A percentile compares a stretch with the other conserved stretches of the same genome.
Conservation (phyloP, 805 yeast species). For the Candida peoriensis region DNA sequence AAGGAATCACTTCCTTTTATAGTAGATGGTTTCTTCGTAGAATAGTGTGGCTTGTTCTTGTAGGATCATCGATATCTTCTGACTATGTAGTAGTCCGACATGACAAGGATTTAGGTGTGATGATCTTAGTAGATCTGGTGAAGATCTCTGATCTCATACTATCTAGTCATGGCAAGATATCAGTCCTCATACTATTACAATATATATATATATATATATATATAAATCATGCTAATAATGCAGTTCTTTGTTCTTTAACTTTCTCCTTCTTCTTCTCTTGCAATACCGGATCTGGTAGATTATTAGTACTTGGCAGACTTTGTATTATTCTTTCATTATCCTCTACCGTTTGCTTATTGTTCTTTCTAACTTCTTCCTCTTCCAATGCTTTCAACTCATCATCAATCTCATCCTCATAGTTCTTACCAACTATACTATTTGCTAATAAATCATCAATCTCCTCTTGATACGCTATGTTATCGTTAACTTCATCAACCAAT, state of each 20-base stretch:
- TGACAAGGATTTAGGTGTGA: no score
- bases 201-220: not conserved
- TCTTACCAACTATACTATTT: conserved; percentile 28
- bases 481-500: conserved; percentile 79
- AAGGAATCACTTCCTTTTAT: no score
- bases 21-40: no score
- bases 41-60: no score
- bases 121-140: no score
- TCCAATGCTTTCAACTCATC: conserved; percentile 88
- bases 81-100: no score
- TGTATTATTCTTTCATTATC: not conserved
- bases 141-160: no score
- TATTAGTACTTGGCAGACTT: conserved; percentile 5
- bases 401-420: conserved; percentile 83
- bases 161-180: no score
- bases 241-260: conserved; percentile 2
- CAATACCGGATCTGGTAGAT: conserved; percentile 1
- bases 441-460: conserved; percentile 56
- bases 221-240: conserved; percentile 2
- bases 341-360: not conserved
- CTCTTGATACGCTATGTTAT: conserved; percentile 73
- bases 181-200: not conserved
- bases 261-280: not conserved
- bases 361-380: conserved; percentile 61
- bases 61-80: no score